Evolutionary conservation across 768 basidiomycete species (phyloP).

Genomic region (Termitomyces sp.): DNA sequence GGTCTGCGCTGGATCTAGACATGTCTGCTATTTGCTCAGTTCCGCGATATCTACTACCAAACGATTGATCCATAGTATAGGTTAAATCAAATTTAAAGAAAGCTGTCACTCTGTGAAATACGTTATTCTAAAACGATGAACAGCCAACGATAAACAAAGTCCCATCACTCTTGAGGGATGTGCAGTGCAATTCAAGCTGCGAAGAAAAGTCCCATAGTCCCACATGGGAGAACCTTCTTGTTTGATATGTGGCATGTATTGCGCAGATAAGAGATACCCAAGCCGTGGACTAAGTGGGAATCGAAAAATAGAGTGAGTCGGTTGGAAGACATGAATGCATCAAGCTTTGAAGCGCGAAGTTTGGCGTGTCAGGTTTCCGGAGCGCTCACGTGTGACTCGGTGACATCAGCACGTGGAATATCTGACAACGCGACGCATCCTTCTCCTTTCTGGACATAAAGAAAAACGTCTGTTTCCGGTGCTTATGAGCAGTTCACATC

Average conservation of each 20-base stretch:
- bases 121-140: not conserved
- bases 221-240: not conserved
- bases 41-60: not conserved
- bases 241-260: not conserved
- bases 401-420: not conserved
- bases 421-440: not conserved
- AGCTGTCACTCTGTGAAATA: not conserved
- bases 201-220: not conserved
- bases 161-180: not conserved
- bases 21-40: not conserved
- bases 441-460: too few species aligned
- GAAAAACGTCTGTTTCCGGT: not conserved
- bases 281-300: too few species aligned
- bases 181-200: not conserved
- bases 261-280: not conserved
- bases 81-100: not conserved
- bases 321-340: too few species aligned
- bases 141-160: not conserved
- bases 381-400: not conserved
- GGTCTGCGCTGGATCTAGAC: not conserved
- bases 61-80: not conserved
- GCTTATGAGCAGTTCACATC: not conserved
- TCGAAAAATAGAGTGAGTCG: not conserved
- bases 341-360: too few species aligned
- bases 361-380: too few species aligned